Base-by-base conservation (phyloP, 495 filamentous ascomycete species). In the Aspergillus asperescens region DNA sequence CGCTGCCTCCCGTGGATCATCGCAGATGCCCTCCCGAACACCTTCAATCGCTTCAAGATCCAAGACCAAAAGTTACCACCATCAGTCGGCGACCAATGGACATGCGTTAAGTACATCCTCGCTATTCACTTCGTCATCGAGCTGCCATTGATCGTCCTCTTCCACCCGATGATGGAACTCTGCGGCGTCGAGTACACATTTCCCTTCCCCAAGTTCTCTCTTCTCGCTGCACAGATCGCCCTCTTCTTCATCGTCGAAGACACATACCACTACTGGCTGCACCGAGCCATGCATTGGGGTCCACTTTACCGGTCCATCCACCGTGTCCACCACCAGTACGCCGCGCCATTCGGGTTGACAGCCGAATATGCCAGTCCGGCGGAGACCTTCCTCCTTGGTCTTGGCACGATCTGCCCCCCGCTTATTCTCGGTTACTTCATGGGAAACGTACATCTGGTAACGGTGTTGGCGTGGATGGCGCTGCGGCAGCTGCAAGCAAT, bases 241-340 rank as follows among this genome's bases (percentile, higher is more conserved):
- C 75, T 96, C 64, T 96, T 98, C 78, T 98, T 98, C 73, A 78
- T 97, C 42, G 67, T 96, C 62, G 93, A 98, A 71, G 93, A 98
- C 70, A 78, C 94, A 45, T 98, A 93, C 91, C 93, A 98, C 69
- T 98, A 98, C 78, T 98, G 91, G 84, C 82, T 81, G 39, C 93
- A 98, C 72, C 89, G 93, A 50, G 84, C 85, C 20, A 80, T 98
- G 61, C 93, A 98, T 79, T 96, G 91, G 83, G 90, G 89, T 7
- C 87, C 88, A n/a, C 81, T 98, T 5, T 98, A 98, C 81, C 91
- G 85, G 70, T 75, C 82, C 62, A 85, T 98, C 53, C 93, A 98
- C 80, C 97, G 97, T 74, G 90, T 98, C 47, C 93, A 98, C 72
- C 93, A 98, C 75, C 89, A 89, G 59, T 98, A 98, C 75, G 93